These are phyloP conservation scores for Acidiella bohemica DNA, from an alignment of 495 filamentous ascomycete species.

Conservation along the genomic window DNA sequence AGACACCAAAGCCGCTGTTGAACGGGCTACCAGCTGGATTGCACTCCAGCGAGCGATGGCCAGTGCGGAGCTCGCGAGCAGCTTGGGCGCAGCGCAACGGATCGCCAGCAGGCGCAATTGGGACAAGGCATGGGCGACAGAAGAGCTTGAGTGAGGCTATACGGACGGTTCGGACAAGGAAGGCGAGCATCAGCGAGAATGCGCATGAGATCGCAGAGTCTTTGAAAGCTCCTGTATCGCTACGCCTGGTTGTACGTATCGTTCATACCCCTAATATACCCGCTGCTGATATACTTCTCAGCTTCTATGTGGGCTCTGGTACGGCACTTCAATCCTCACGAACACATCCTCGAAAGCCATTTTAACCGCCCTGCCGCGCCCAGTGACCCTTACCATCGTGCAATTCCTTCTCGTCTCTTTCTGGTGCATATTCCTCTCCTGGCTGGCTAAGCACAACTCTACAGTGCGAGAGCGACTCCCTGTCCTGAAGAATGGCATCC, in stretches of 20 bases:
- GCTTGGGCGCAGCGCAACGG: constrained; percentile 36
- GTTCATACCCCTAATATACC: constrained; percentile 1
- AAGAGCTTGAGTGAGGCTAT: constrained; percentile 81
- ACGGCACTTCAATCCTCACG: constrained; percentile 82
- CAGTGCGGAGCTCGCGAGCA: constrained; percentile 32
- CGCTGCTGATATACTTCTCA: constrained; percentile 25
- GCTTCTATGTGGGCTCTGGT: constrained; percentile 80
- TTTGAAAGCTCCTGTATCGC: constrained; percentile 78
- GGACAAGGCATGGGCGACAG: constrained; percentile 48
- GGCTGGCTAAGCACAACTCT: constrained; percentile 56
- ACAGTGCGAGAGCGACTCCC: constrained; percentile 53
- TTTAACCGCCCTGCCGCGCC: constrained; percentile 80
- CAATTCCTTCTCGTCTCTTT: constrained; percentile 89
- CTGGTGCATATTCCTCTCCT: constrained; percentile 72
- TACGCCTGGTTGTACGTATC: constrained; percentile 64
- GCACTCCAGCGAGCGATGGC: constrained; percentile 31
- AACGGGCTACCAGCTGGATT: constrained; percentile 13
- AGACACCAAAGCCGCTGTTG: constrained; percentile 13
- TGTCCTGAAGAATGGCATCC: constrained; percentile 67
- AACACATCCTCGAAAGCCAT: constrained; percentile 98
- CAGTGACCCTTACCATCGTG: constrained; percentile 82
- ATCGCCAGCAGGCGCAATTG: constrained; percentile 16
- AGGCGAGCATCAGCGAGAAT: constrained; percentile 75
- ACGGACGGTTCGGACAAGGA: constrained; percentile 59
- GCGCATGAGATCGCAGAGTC: constrained; percentile 88